phyloP scores from a whole-genome alignment of 2,329 filamentous ascomycete species.

The Fusarium transvaalense region DNA sequence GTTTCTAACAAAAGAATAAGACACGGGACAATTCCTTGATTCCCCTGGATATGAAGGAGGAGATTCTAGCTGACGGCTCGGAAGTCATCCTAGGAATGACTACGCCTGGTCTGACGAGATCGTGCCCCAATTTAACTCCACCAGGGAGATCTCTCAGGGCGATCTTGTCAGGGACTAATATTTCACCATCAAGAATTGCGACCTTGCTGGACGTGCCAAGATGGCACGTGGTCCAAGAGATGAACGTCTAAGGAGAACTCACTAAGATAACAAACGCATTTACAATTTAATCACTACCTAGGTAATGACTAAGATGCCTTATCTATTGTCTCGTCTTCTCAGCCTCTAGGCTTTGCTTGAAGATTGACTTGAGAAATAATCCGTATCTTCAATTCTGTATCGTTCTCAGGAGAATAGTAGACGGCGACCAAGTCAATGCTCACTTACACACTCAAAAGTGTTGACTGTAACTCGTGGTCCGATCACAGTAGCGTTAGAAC shows the following conservation, averaged over 20 bases:
- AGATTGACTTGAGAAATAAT: neutral
- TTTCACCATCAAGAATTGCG: neutral
- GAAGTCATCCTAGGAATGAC: constrained; percentile 18
- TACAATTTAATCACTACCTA: neutral
- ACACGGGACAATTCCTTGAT: constrained; percentile 7
- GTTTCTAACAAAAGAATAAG: constrained; percentile 11
- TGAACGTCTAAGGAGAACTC: neutral
- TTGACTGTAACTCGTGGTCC: neutral
- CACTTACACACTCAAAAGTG: neutral
- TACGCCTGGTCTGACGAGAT: constrained; percentile 7
- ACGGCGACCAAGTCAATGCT: neutral
- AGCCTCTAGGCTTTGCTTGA: neutral
- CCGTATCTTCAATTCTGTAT: too few relatives aligned
- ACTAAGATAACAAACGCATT: neutral
- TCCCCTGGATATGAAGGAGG: neutral
- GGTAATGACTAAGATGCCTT: neutral
- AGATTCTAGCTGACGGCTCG: neutral
- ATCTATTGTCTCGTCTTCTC: neutral
- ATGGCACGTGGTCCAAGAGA: constrained; percentile 1
- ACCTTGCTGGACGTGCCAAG: neutral
- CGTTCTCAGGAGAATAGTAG: neutral
- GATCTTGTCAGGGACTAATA: constrained; percentile 1
- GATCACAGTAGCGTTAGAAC: neutral
- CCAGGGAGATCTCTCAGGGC: constrained; percentile 4
- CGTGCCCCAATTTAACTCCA: constrained; percentile 18